Evolutionary conservation across 306 rosid genomes (phyloP).

Genomic region (Prunus salicina): DNA sequence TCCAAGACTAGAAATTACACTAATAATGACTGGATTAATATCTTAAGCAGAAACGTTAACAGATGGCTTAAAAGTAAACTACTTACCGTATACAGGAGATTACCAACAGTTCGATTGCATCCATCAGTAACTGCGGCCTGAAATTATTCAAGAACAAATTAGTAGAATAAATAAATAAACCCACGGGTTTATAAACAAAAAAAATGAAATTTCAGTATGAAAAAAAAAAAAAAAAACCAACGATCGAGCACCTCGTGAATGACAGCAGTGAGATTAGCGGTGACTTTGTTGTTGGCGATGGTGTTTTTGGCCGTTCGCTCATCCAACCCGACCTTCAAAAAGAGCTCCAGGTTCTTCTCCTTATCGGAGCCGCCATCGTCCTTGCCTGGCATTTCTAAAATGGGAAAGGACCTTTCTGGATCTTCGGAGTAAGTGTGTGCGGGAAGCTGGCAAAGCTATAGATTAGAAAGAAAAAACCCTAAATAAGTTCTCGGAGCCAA

Average conservation of each 20-base stretch:
- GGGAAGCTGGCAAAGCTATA: background rate
- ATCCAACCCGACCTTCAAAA: slow-evolving; percentile 67
- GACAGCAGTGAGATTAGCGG: slow-evolving; percentile 74
- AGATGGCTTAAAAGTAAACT: background rate
- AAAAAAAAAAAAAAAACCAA: background rate
- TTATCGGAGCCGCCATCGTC: slow-evolving; percentile 52
- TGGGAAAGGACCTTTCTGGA: background rate
- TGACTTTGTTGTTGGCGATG: slow-evolving; percentile 81
- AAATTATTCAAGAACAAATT: background rate
- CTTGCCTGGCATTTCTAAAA: slow-evolving; percentile 48
- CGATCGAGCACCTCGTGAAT: slow-evolving; percentile 56
- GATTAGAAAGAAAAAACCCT: no score
- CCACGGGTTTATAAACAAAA: background rate
- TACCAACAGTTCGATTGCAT: slow-evolving; percentile 67
- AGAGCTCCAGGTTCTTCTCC: slow-evolving; percentile 69
- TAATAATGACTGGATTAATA: background rate
- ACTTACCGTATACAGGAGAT: slow-evolving; percentile 77
- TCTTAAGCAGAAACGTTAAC: background rate
- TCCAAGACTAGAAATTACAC: background rate
- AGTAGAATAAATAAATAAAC: background rate
- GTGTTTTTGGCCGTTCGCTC: slow-evolving; percentile 90
- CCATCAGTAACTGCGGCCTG: slow-evolving; percentile 81
- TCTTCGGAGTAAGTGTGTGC: background rate
- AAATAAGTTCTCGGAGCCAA: background rate
- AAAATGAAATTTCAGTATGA: background rate